Evolutionary conservation across 768 basidiomycete genomes (phyloP).

Genomic region (Pulveroboletus ravenelii): DNA sequence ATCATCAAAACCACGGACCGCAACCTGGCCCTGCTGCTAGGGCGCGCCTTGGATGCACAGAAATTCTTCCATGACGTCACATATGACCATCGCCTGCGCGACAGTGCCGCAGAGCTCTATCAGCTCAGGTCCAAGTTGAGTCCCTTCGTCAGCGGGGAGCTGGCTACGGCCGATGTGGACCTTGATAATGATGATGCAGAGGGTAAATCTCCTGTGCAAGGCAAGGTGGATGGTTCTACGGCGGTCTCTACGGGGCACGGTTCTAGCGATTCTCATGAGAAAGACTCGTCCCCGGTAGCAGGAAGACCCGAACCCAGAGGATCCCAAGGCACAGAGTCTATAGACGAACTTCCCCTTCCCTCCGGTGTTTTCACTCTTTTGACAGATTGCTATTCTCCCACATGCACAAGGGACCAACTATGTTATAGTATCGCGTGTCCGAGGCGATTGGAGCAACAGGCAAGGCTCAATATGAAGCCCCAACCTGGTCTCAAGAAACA

Average conservation of each 20-base stretch:
- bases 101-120: slow-evolving; percentile 85
- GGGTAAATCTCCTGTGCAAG: slow-evolving; percentile 25
- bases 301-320: slow-evolving; percentile 14
- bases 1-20: slow-evolving; percentile 99
- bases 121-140: slow-evolving; percentile 85
- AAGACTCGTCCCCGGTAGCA: slow-evolving; percentile 29
- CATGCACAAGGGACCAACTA: slow-evolving; percentile 88
- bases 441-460: slow-evolving; percentile 88
- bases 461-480: slow-evolving; percentile 89
- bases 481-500: slow-evolving; percentile 85
- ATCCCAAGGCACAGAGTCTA: slow-evolving; percentile 39
- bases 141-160: slow-evolving; percentile 79
- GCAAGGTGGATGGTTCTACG: slow-evolving; percentile 14
- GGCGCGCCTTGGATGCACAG: slow-evolving; percentile 92
- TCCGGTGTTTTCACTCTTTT: slow-evolving; percentile 94
- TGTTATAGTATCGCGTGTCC: slow-evolving; percentile 99
- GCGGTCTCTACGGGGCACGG: slow-evolving; percentile 27
- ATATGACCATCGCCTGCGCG: slow-evolving; percentile 92
- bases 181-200: slow-evolving; percentile 35
- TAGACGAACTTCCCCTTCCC: slow-evolving; percentile 71
- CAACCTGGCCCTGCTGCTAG: slow-evolving; percentile 91
- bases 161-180: slow-evolving; percentile 35
- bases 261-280: slow-evolving; percentile 34
- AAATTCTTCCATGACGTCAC: slow-evolving; percentile 99
- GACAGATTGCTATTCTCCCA: slow-evolving; percentile 97